Percentiles rank a stretch among this genome's conserved stretches.
These are phyloP conservation scores for Tulasnella sp. DNA, from an alignment of 768 basidiomycete genomes.

Conservation along the genomic window DNA sequence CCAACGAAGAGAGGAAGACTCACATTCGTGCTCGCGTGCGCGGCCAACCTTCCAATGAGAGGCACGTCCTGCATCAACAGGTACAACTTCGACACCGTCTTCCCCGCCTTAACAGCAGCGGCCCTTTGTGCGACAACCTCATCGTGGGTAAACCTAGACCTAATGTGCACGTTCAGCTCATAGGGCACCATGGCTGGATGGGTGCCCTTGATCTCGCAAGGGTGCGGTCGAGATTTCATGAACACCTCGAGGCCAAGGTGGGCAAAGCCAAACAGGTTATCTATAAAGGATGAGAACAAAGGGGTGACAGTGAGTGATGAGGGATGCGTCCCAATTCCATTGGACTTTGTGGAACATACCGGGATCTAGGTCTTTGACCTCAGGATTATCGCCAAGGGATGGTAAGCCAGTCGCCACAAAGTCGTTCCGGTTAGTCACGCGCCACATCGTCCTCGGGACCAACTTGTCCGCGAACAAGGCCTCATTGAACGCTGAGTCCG, in stretches of 20 bases:
- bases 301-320: too few species aligned
- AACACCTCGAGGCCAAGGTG: conserved; percentile 17
- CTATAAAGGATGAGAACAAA: background rate
- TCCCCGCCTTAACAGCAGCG: background rate
- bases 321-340: too few species aligned
- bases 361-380: background rate
- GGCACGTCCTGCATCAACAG: background rate
- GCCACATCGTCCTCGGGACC: conserved; percentile 17
- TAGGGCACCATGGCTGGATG: background rate
- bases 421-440: conserved; percentile 17
- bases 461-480: background rate
- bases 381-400: conserved; percentile 13
- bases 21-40: conserved; percentile 11
- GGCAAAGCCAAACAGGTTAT: conserved; percentile 15
- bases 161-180: conserved; percentile 3
- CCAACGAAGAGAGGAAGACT: background rate
- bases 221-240: conserved; percentile 7
- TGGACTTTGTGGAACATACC: too few species aligned
- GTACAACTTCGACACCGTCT: background rate
- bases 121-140: background rate
- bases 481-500: too few species aligned
- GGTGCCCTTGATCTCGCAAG: conserved; percentile 3
- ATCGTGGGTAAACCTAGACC: conserved; percentile 2
- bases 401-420: conserved; percentile 22
- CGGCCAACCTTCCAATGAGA: conserved; percentile 8